Conservation (phyloP, 2,329 filamentous ascomycete species). For the Penicillium sp. region DNA sequence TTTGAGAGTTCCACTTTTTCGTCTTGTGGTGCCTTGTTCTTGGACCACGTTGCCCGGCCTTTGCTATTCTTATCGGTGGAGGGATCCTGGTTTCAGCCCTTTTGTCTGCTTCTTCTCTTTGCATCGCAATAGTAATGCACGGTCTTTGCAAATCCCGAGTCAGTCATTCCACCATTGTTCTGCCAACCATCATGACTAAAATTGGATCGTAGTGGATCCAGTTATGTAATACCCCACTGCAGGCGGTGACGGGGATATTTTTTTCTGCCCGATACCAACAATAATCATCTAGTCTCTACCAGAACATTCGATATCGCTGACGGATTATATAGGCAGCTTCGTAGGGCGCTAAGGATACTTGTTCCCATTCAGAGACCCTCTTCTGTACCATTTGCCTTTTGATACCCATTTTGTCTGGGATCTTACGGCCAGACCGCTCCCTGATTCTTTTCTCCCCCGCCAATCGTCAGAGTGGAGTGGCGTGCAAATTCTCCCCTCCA, state of each 20-base stretch:
- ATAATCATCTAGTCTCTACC: too few relatives aligned
- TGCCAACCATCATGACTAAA: too few relatives aligned
- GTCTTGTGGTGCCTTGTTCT: not conserved
- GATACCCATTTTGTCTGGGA: not conserved
- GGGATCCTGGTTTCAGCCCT: not conserved
- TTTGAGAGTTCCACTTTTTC: conserved; percentile 7
- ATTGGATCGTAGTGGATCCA: not conserved
- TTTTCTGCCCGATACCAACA: too few relatives aligned
- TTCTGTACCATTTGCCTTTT: too few relatives aligned
- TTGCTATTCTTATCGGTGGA: conserved; percentile 6
- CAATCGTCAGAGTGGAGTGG: conserved; percentile 33
- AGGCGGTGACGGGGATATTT: not conserved
- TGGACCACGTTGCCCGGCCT: not conserved
- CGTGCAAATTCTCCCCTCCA: conserved; percentile 38
- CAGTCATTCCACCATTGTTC: too few relatives aligned
- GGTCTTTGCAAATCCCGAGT: too few relatives aligned
- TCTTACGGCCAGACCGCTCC: conserved; percentile 22
- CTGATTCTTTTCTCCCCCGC: conserved; percentile 24
- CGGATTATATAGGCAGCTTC: not conserved
- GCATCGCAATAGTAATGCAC: too few relatives aligned
- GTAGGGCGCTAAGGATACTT: too few relatives aligned
- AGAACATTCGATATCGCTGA: conserved; percentile 38
- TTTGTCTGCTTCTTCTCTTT: too few relatives aligned
- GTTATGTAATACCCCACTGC: conserved; percentile 1
- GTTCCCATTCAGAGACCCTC: too few relatives aligned